Evolutionary conservation across 1,284 basidiomycete species (phyloP).

Genomic region (Malassezia sp.): DNA sequence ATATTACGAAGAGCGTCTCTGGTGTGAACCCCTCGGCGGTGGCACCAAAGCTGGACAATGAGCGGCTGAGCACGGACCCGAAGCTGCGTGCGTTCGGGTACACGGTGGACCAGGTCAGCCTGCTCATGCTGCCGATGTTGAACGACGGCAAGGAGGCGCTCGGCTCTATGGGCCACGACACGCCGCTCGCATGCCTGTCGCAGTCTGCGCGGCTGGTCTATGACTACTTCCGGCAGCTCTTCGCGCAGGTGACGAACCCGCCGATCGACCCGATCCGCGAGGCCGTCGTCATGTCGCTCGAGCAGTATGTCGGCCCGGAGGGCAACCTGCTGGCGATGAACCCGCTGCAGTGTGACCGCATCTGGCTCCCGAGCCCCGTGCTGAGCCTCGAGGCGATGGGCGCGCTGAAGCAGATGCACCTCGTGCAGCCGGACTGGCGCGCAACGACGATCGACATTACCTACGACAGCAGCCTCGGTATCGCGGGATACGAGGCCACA

Average conservation of each 20-base stretch:
- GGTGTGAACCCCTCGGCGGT: constrained; percentile 21
- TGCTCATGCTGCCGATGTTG: constrained; percentile 44
- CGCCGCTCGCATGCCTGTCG: constrained; percentile 38
- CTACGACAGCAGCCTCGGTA: constrained; percentile 35
- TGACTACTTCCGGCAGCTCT: constrained; percentile 45
- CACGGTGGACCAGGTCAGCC: constrained; percentile 39
- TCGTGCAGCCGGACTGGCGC: constrained; percentile 31
- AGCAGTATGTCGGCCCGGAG: constrained; percentile 43
- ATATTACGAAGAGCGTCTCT: constrained; percentile 33
- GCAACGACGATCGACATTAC: constrained; percentile 40
- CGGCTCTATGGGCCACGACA: constrained; percentile 45
- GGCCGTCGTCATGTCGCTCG: constrained; percentile 43
- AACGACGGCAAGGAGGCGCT: constrained; percentile 39
- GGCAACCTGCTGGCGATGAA: constrained; percentile 43
- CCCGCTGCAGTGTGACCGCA: constrained; percentile 38
- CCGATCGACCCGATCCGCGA: constrained; percentile 45
- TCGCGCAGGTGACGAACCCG: constrained; percentile 45
- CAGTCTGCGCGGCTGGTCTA: constrained; percentile 37
- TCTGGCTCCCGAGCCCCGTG: constrained; percentile 33
- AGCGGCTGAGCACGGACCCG: constrained; percentile 34
- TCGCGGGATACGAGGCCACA: constrained; percentile 34
- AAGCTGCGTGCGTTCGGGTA: constrained; percentile 42
- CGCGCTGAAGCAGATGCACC: constrained; percentile 35
- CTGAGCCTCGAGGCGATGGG: constrained; percentile 37
- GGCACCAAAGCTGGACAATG: constrained; percentile 30